Conservation (phyloP, 2,329 filamentous ascomycete species). For the Fusarium chaquense region DNA sequence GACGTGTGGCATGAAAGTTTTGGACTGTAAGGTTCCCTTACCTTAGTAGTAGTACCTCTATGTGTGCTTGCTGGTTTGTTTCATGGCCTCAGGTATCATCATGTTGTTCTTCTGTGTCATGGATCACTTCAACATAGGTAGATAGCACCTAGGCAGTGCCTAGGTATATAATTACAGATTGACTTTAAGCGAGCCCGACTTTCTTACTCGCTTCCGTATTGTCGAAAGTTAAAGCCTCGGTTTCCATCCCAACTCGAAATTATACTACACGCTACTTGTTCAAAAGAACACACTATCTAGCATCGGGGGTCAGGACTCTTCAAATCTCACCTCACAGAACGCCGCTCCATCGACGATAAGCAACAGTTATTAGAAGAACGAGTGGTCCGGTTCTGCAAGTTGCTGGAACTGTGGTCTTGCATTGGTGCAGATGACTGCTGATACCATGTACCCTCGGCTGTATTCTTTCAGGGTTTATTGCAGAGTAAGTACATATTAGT, state of each 20-base stretch:
- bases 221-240: neutral
- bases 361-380: slow-evolving; percentile 3
- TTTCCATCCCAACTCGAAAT: neutral
- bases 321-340: neutral
- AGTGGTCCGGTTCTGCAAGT: slow-evolving; percentile 41
- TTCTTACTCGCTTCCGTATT: neutral
- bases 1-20: neutral
- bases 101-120: neutral
- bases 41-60: too few relatives aligned
- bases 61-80: neutral
- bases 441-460: slow-evolving; percentile 35
- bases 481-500: slow-evolving; percentile 16
- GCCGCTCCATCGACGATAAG: neutral
- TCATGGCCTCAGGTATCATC: neutral
- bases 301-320: too few relatives aligned
- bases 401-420: slow-evolving; percentile 42
- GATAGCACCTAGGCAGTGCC: neutral
- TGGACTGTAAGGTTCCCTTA: neutral
- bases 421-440: slow-evolving; percentile 31
- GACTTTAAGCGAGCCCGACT: neutral
- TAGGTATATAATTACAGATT: neutral
- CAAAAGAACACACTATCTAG: too few relatives aligned
- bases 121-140: neutral
- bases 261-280: neutral
- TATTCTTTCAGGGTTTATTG: slow-evolving; percentile 36